A percentile compares a stretch with the other conserved stretches of the same genome.
Conservation (phyloP, 2,329 filamentous ascomycete species). For the Sporothrix protearum region DNA sequence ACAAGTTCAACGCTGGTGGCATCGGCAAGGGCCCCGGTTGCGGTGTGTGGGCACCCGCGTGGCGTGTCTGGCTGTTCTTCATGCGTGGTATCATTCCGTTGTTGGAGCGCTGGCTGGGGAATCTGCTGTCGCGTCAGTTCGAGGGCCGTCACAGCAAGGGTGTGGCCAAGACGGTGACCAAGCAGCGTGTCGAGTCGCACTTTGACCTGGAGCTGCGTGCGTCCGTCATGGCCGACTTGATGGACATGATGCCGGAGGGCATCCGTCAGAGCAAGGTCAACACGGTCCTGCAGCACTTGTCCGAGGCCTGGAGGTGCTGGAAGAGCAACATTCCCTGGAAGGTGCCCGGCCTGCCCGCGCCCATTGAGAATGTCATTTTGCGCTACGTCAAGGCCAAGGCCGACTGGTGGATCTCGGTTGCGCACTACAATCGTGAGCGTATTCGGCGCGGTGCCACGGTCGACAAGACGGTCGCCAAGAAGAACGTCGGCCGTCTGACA, state of each 20-base stretch:
- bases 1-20: constrained; percentile 93
- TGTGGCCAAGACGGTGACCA: constrained; percentile 97
- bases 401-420: constrained; percentile 99
- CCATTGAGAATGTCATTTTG: constrained; percentile 97
- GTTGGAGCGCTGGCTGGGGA: constrained; percentile 94
- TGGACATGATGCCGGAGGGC: constrained; percentile 99
- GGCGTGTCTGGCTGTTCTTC: constrained; percentile 99
- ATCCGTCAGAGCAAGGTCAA: constrained; percentile 99
- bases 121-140: constrained; percentile 93
- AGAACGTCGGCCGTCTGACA: constrained; percentile 92
- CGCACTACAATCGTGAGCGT: constrained; percentile 96
- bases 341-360: constrained; percentile 90
- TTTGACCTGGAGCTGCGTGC: constrained; percentile 96
- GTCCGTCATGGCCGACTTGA: constrained; percentile 97
- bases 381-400: constrained; percentile 99
- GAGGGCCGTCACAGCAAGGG: constrained; percentile 98
- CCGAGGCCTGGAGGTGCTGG: constrained; percentile 98
- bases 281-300: constrained; percentile 92
- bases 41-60: constrained; percentile 98
- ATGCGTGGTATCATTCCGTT: constrained; percentile 97
- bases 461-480: constrained; percentile 98
- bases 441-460: constrained; percentile 95
- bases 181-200: constrained; percentile 97
- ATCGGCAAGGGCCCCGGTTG: constrained; percentile 97
- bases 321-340: constrained; percentile 99